Percentiles rank a stretch among this genome's conserved stretches.
phyloP scores from a whole-genome alignment of 2,329 filamentous ascomycete genomes.

The Hypomyces rosellus region DNA sequence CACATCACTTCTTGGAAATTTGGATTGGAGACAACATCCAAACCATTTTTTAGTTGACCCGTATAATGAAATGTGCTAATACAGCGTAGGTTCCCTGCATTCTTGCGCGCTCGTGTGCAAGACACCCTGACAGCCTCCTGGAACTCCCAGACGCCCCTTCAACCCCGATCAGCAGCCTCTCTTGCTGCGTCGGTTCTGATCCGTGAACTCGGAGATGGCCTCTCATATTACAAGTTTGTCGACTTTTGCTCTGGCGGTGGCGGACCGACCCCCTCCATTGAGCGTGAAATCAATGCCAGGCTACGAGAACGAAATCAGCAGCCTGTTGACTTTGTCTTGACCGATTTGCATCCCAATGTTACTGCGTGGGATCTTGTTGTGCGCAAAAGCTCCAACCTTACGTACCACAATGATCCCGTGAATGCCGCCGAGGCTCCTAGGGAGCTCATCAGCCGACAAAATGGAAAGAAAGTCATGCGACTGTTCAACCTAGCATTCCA shows the following conservation, averaged over 20 bases:
- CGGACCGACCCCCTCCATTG: slow-evolving; percentile 61
- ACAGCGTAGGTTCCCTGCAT: slow-evolving; percentile 53
- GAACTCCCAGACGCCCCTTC: slow-evolving; percentile 54
- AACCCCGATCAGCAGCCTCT: slow-evolving; percentile 51
- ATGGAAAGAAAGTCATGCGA: slow-evolving; percentile 52
- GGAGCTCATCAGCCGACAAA: slow-evolving; percentile 34
- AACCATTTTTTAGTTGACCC: background rate
- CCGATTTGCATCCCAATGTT: slow-evolving; percentile 59
- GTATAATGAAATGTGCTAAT: background rate
- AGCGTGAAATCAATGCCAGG: slow-evolving; percentile 49
- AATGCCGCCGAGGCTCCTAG: slow-evolving; percentile 58
- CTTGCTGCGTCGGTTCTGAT: slow-evolving; percentile 53
- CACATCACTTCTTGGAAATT: background rate
- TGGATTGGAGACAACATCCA: background rate
- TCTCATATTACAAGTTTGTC: slow-evolving; percentile 55
- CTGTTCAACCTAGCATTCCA: slow-evolving; percentile 72
- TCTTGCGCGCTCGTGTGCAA: slow-evolving; percentile 59
- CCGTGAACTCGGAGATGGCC: slow-evolving; percentile 39
- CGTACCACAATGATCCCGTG: slow-evolving; percentile 53
- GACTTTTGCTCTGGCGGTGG: slow-evolving; percentile 74
- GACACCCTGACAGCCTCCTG: slow-evolving; percentile 53
- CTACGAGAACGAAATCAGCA: slow-evolving; percentile 20
- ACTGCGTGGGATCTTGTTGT: slow-evolving; percentile 51
- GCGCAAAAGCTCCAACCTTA: slow-evolving; percentile 47
- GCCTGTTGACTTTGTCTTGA: slow-evolving; percentile 54